Percentiles rank a stretch among this genome's conserved stretches.
phyloP scores from a whole-genome alignment of 129 eudicot genomes.

The Logfia minima region DNA sequence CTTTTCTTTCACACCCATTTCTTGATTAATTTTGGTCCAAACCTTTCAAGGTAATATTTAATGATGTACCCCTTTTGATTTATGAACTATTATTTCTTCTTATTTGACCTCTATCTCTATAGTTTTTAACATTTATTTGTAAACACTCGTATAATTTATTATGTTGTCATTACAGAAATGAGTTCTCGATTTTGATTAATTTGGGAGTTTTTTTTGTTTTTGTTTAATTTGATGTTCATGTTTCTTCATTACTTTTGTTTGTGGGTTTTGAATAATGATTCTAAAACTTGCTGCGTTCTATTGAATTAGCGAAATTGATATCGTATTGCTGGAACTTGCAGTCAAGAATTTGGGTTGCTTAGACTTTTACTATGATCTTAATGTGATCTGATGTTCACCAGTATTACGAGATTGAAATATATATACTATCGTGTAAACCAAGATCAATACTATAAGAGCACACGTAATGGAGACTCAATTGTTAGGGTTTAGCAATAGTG shows the following conservation, averaged over 20 bases:
- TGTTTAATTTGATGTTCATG: slow-evolving; percentile 16
- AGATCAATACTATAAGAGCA: too few relatives aligned
- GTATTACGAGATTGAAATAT: slow-evolving; percentile 6
- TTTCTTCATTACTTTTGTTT: not conserved
- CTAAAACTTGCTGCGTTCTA: slow-evolving; percentile 2
- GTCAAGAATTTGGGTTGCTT: not conserved
- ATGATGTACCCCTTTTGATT: not conserved
- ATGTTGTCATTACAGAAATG: slow-evolving; percentile 14
- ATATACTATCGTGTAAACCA: too few relatives aligned
- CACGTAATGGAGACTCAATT: too few relatives aligned
- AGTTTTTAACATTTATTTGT: not conserved
- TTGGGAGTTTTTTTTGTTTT: not conserved
- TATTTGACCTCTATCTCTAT: slow-evolving; percentile 6
- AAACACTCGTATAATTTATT: not conserved
- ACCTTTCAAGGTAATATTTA: slow-evolving; percentile 23
- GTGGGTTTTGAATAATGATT: not conserved
- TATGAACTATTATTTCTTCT: slow-evolving; percentile 1
- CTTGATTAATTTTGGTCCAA: slow-evolving; percentile 2
- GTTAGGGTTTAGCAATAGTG: too few relatives aligned
- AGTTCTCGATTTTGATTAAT: slow-evolving; percentile 15
- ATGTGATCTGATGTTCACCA: slow-evolving; percentile 20
- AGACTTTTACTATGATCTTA: not conserved
- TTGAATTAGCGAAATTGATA: not conserved
- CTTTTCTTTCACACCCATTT: not conserved
- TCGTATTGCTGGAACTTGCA: not conserved